These are phyloP conservation scores for Solanum neorickii DNA, from an alignment of 257 asterid genomes.

Conservation along the genomic window DNA sequence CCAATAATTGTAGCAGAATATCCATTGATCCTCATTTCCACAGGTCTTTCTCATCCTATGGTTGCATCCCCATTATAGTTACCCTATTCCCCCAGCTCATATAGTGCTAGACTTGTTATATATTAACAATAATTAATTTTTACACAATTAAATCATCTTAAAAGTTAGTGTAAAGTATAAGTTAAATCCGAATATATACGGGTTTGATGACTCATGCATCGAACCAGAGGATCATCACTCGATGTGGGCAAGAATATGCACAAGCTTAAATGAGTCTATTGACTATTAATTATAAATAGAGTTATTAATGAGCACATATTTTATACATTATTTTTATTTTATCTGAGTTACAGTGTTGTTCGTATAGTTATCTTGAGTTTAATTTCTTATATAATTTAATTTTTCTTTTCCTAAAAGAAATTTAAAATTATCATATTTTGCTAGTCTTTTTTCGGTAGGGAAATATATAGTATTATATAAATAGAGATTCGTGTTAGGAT, in stretches of 20 bases:
- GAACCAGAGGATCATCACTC: not conserved
- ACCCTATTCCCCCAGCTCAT: not conserved
- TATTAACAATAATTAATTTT: not conserved
- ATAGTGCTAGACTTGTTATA: not conserved
- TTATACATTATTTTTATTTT: no score
- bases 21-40: not conserved
- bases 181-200: no score
- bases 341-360: no score
- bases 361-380: no score
- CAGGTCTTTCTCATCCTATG: conserved; percentile 5
- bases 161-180: no score
- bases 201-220: not conserved
- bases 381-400: no score
- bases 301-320: not conserved
- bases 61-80: not conserved
- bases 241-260: not conserved
- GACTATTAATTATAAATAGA: not conserved
- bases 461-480: no score
- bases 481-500: no score
- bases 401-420: no score
- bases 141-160: no score
- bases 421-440: no score
- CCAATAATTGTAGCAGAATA: conserved; percentile 5
- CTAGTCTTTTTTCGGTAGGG: no score
- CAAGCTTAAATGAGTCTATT: not conserved